Evolutionary conservation across 371 early-diverging fungal species (phyloP).

Genomic region (Lichtheimia corymbifera): DNA sequence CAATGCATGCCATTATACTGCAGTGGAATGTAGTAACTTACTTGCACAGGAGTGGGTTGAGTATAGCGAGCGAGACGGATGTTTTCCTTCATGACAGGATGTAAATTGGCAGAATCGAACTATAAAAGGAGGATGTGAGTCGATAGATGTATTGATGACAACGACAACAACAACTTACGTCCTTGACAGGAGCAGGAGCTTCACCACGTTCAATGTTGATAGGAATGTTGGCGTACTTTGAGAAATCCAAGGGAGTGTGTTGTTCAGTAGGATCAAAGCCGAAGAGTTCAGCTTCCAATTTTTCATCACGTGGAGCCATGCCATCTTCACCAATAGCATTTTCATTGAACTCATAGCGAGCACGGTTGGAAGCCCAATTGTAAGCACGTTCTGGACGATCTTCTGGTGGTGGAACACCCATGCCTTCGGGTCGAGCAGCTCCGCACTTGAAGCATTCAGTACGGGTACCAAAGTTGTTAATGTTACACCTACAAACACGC

Average conservation of each 20-base stretch:
- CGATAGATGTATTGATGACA: not conserved
- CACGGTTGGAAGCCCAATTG: conserved; percentile 56
- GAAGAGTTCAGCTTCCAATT: conserved; percentile 51
- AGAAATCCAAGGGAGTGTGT: conserved; percentile 54
- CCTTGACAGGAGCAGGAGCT: conserved; percentile 34
- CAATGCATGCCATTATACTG: too few species aligned
- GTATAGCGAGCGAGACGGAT: conserved; percentile 56
- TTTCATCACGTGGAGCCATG: conserved; percentile 37
- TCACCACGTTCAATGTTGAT: conserved; percentile 46
- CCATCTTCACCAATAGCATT: conserved; percentile 38
- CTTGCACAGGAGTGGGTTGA: conserved; percentile 75
- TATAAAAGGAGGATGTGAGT: conserved; percentile 12
- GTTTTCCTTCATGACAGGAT: conserved; percentile 57
- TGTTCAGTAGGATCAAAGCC: conserved; percentile 38
- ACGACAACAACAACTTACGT: conserved; percentile 19
- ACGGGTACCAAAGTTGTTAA: conserved; percentile 67
- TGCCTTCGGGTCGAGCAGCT: conserved; percentile 27
- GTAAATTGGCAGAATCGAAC: conserved; percentile 50
- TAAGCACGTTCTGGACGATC: conserved; percentile 34
- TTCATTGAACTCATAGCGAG: conserved; percentile 57
- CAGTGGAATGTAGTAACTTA: conserved; percentile 18
- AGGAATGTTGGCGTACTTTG: conserved; percentile 54
- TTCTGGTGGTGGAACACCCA: conserved; percentile 17
- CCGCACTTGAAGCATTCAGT: conserved; percentile 70
- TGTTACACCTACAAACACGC: conserved; percentile 51